Base-by-base conservation (phyloP, 2,329 filamentous ascomycete species). In the Arthrobotrys sphaeroides region DNA sequence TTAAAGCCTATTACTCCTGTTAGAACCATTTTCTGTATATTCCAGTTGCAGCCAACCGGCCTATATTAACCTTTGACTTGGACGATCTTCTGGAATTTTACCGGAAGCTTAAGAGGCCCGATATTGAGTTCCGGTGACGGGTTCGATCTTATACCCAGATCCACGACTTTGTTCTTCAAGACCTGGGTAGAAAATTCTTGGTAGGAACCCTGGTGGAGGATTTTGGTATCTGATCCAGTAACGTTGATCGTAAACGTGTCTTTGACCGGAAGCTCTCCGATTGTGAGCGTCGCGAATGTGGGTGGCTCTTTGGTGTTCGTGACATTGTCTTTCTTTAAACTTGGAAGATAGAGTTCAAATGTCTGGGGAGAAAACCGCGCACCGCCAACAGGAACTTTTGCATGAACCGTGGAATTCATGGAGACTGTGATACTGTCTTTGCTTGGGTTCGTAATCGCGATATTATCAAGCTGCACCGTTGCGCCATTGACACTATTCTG, bases 31-130 rank as follows among this genome's bases (percentile, higher is more conserved):
- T 45, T 45, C 13, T 24, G 12, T 5, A 33, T 33, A 33, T 5
- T 33, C 28, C 5, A 4, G 13, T 2, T 26, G 13, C 20, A 13
- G 5, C 18, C n/a, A 26, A 10, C 10, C 12, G 6, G 18, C 40
- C 10, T 31, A n/a, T 18, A 31, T 43, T 16, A 79, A 62, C 86
- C 85, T 51, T 84, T 84, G 68, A 88, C 79, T n/a, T 82, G 81
- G 45, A 88, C 72, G 5, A 84, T 86, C 84, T 89, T 89, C 80
- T 85, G 85, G 80, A 89, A 89, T 69, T 83, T 84, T 69, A 87
- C 85, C 2, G 83, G 83, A 69, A 82, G 83, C 57, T 82, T 79
- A 65, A 89, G 83, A 31, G 60, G 26, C 47, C 86, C 86, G 2
- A 47, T 47, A 16, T 79, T 82, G 43, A 88, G 84, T 77, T 84